Percentiles rank a stretch among this genome's conserved stretches.
Conservation (phyloP, 257 asterid genomes). For the Fraxinus cuspidata region DNA sequence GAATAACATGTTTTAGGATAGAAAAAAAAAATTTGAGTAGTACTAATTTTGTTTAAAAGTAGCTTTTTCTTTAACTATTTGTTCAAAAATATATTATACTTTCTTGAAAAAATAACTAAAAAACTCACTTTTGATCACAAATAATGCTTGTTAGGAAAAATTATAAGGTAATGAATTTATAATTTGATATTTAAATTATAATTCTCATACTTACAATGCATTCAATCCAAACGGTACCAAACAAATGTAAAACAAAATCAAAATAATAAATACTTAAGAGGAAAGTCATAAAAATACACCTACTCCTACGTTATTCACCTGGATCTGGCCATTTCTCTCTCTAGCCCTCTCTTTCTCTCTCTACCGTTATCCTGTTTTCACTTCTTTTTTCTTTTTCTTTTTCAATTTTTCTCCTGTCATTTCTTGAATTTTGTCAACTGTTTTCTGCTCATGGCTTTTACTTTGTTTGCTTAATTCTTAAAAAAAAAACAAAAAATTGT, state of each 20-base stretch:
- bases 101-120: no score
- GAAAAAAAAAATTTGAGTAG: no score
- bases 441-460: background rate
- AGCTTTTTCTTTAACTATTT: no score
- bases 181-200: no score
- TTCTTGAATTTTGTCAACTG: background rate
- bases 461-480: conserved; percentile 19
- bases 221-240: conserved; percentile 8
- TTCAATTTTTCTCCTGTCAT: conserved; percentile 6
- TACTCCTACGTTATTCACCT: conserved; percentile 54
- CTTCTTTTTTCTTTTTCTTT: conserved; percentile 6
- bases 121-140: no score
- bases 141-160: no score
- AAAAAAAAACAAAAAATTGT: background rate
- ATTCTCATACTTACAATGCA: background rate
- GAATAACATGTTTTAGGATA: no score
- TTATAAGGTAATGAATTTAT: no score
- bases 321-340: conserved; percentile 41
- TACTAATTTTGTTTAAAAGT: no score
- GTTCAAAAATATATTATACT: no score
- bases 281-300: conserved; percentile 44
- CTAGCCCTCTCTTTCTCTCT: conserved; percentile 17
- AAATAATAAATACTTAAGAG: background rate
- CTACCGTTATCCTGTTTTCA: conserved; percentile 27
- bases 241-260: background rate